Base-by-base conservation (phyloP, 495 filamentous ascomycete genomes). In the Aeminium ludgeri region DNA sequence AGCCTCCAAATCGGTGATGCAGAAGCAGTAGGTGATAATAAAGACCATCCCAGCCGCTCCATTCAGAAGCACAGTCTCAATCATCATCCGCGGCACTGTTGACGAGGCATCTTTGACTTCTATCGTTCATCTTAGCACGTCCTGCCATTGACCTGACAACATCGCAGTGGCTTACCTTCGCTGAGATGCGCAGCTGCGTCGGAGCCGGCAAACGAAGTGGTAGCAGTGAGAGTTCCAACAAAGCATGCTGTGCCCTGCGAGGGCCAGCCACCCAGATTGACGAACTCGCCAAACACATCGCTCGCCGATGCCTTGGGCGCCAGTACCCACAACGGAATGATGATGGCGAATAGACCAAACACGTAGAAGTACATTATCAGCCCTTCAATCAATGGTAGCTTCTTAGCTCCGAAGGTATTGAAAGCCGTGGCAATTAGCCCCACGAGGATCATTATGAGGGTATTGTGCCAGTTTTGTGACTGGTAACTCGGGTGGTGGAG, bases 261-360 rank as follows among this genome's bases (percentile, higher is more conserved):
- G 6, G 49, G 29, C 50, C 47, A 49, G 1, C 43, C 43, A 13
- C 35, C 39, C 15, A 27, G 19, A 20, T 47, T 46, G 12, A 17
- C 12, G 19, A 56, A 58, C 7, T 30, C 30, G 2, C 27, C 41
- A 32, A 59, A 63, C 2, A 60, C 55, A 0, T 46, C 50, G 4
- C 47, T 31, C 1, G 55, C 47, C 10, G 52, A 25, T 6, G 38
- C 34, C 15, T 56, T 52, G 3, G 54, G 53, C 11, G 57, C 52
- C 10, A 61, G 45, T 1, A 52, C 45, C 51, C 53, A 59, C 6
- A 70, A 40, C 1, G 64, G 59, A 25, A 70, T 65, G 4, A 72
- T 39, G 41, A 71, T 58, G 3, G 55, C 64, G 39, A 72, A 63
- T 36, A 40, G 40, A 5, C 43, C 44, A 20, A 38, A 33, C 20